phyloP scores from a whole-genome alignment of 1,139 yeast species.

The Wickerhamomyces sp. region DNA sequence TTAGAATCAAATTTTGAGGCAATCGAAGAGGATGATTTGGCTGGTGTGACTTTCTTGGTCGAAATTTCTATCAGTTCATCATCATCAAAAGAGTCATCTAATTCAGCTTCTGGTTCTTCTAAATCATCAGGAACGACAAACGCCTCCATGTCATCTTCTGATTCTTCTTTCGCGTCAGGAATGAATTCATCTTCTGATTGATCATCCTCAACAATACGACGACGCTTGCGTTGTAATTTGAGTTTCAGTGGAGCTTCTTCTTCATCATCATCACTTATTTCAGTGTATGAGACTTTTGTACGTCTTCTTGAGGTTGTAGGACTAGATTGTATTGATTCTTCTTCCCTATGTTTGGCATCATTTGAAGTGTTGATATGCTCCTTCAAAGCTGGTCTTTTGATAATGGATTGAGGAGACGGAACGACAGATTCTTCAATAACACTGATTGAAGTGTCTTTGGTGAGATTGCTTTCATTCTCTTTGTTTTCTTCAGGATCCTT shows the following conservation, averaged over 20 bases:
- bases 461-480: constrained; percentile 2
- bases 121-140: constrained; percentile 27
- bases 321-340: constrained; percentile 12
- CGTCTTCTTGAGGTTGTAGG: constrained; percentile 17
- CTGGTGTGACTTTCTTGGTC: constrained; percentile 8
- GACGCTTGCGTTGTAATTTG: constrained; percentile 22
- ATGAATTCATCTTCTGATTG: constrained; percentile 24
- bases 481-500: constrained; percentile 2
- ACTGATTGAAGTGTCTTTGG: constrained; percentile 1
- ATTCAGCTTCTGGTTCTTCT: constrained; percentile 9
- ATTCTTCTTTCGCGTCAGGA: constrained; percentile 20
- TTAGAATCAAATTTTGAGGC: constrained; percentile 11
- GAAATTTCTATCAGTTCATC: constrained; percentile 27
- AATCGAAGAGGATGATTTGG: constrained; percentile 7
- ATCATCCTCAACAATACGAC: constrained; percentile 25
- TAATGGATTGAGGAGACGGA: constrained; percentile 6
- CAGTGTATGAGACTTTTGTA: constrained; percentile 34
- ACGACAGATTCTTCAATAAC: not conserved
- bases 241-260: constrained; percentile 24
- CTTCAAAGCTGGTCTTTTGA: constrained; percentile 16
- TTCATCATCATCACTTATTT: constrained; percentile 31
- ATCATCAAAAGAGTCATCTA: constrained; percentile 17
- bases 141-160: constrained; percentile 27
- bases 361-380: constrained; percentile 2
- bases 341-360: not conserved